Base-by-base conservation (phyloP, 1,139 yeast genomes). In the Candida dubliniensis region DNA sequence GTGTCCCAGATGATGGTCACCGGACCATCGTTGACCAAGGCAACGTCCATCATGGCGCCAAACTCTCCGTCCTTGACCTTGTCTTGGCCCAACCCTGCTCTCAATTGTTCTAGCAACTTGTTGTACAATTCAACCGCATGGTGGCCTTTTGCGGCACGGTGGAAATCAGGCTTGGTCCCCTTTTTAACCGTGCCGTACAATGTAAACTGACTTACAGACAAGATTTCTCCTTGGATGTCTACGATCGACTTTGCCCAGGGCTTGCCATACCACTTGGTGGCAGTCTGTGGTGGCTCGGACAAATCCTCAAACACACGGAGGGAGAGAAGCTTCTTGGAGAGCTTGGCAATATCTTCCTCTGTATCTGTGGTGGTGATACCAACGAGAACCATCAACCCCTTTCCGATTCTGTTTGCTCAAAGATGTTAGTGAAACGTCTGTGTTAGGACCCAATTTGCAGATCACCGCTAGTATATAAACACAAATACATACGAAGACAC, bases 21-120 rank as follows among this genome's bases (percentile, higher is more conserved):
- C 0, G 93, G 95, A 4, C 95, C 95, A 53, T 91, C 97, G 57
- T 93, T 93, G 13, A 84, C 81, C 45, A 91, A 64, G 2, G 77
- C 76, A 12, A 93, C 96, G 51, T 88, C 96, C 99, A 93, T 93
- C 96, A 91, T 87, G 8, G 95, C 98, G 0, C 98, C 99, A 63
- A 93, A 93, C 45, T 80, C 75, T 1, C 99, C 99, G 56, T 89
- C 96, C 50, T 84, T 76, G 6, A 90, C 95, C 40, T 77, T 74
- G 0, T 74, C 79, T 1, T 67, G 69, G 0, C 91, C 95, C 32
- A 86, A 55, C n/a, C 67, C 81, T n/a, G 50, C 60, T 40, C 66
- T 71, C 60, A 82, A 70, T 48, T 66, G 66, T 0, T 51, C 53
- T 48, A 88, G 65, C 45, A 90, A 87, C 37, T 61, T 58, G n/a